Evolutionary conservation across 148 eudicot species (phyloP).

Genomic region (Chenopodium formosanum): DNA sequence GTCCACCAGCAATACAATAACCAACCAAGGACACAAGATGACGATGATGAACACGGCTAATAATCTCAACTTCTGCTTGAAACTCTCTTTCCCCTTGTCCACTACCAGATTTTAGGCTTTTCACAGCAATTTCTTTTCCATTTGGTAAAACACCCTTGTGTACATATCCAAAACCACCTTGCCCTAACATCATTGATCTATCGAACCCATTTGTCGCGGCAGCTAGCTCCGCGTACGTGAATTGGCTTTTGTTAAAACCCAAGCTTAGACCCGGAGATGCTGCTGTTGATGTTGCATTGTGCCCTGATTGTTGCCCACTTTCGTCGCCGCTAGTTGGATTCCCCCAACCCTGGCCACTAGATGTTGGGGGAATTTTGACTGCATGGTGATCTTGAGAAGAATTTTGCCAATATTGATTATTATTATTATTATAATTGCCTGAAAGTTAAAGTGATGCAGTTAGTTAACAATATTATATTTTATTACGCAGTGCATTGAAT

Average conservation of each 20-base stretch:
- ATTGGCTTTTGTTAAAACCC: constrained; percentile 43
- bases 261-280: constrained; percentile 24
- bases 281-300: background rate
- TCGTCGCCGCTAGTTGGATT: background rate
- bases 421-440: background rate
- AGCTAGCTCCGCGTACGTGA: constrained; percentile 60
- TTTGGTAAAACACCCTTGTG: constrained; percentile 66
- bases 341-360: constrained; percentile 19
- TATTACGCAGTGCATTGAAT: too few species aligned
- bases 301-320: constrained; percentile 6
- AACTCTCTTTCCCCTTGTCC: constrained; percentile 90
- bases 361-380: constrained; percentile 25
- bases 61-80: constrained; percentile 75
- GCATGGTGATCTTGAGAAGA: constrained; percentile 33
- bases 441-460: background rate
- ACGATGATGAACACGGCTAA: constrained; percentile 87
- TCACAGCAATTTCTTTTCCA: constrained; percentile 65
- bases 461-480: too few species aligned
- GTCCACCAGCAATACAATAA: constrained; percentile 61
- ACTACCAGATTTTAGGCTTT: constrained; percentile 73
- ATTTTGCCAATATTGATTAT: constrained; percentile 31
- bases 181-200: constrained; percentile 59
- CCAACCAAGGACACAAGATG: constrained; percentile 82
- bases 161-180: constrained; percentile 81
- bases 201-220: constrained; percentile 64